Percentiles rank a stretch among this genome's conserved stretches.
These are phyloP conservation scores for Jatropha podagrica DNA, from an alignment of 441 rosid species.

Conservation along the genomic window DNA sequence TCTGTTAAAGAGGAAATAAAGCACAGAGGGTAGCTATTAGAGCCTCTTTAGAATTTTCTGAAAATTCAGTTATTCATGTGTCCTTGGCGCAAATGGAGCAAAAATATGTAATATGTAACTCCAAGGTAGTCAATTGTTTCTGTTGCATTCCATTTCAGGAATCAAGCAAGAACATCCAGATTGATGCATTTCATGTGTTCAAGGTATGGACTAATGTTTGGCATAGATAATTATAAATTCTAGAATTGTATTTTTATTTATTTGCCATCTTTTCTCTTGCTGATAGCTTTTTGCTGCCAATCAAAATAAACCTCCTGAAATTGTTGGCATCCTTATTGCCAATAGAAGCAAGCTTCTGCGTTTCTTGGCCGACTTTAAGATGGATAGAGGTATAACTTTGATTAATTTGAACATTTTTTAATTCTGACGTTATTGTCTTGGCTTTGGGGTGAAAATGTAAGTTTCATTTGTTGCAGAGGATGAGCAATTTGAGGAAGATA, in stretches of 20 bases:
- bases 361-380: conserved; percentile 79
- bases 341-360: conserved; percentile 95
- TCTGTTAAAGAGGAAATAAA: background rate
- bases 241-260: background rate
- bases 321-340: conserved; percentile 68
- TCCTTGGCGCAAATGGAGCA: background rate
- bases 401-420: background rate
- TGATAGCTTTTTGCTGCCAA: conserved; percentile 92
- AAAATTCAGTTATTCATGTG: background rate
- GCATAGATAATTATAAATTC: background rate
- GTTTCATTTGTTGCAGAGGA: conserved; percentile 54
- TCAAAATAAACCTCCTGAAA: conserved; percentile 87
- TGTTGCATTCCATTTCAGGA: conserved; percentile 50
- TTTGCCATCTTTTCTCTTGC: background rate
- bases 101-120: background rate
- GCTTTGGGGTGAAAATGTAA: background rate
- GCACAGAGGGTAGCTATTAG: background rate
- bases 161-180: conserved; percentile 95
- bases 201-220: conserved; percentile 50
- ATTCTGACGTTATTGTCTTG: background rate
- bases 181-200: conserved; percentile 97
- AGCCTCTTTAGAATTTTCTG: background rate
- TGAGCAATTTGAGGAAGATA: conserved; percentile 94
- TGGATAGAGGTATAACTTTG: conserved; percentile 65
- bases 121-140: background rate